Percentiles rank a stretch among this genome's conserved stretches.
These are phyloP conservation scores for Mucor sp. DNA, from an alignment of 371 early-diverging fungal species.

Conservation along the genomic window DNA sequence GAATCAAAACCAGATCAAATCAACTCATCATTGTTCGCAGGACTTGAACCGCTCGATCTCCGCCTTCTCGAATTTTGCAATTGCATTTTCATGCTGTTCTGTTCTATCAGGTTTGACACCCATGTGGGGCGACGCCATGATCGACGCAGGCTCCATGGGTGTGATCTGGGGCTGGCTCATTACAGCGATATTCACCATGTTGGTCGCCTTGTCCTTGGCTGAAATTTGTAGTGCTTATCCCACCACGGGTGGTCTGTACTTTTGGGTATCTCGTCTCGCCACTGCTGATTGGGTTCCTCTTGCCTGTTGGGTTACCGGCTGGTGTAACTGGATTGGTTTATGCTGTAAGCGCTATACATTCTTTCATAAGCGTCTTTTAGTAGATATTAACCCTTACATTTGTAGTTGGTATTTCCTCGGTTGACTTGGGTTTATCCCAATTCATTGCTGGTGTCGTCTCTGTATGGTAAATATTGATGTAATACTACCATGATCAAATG, in stretches of 20 bases:
- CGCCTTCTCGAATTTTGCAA: constrained; percentile 59
- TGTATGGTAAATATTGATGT: constrained; percentile 38
- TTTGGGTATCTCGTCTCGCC: constrained; percentile 61
- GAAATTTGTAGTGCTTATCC: constrained; percentile 78
- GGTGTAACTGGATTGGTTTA: constrained; percentile 68
- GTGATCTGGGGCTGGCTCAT: constrained; percentile 77
- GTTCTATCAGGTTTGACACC: constrained; percentile 55
- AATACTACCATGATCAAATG: constrained; percentile 8
- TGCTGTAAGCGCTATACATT: constrained; percentile 12
- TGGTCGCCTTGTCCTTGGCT: constrained; percentile 68
- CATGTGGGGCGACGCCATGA: constrained; percentile 63
- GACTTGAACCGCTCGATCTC: constrained; percentile 59
- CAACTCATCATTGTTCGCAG: constrained; percentile 3
- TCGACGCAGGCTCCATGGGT: constrained; percentile 64
- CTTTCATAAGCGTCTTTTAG: not conserved
- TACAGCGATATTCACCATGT: constrained; percentile 56
- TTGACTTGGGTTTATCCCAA: constrained; percentile 58
- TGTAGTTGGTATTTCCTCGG: constrained; percentile 50
- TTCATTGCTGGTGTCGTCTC: constrained; percentile 57
- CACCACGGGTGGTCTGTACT: constrained; percentile 74
- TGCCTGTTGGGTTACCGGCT: constrained; percentile 66
- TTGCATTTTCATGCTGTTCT: constrained; percentile 58
- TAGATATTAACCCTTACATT: constrained; percentile 12
- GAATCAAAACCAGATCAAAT: not conserved
- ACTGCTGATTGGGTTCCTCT: constrained; percentile 61